Percentiles rank a stretch among this genome's conserved stretches.
Conservation (phyloP, 371 early-diverging fungal species). For the Parasitella parasitica region DNA sequence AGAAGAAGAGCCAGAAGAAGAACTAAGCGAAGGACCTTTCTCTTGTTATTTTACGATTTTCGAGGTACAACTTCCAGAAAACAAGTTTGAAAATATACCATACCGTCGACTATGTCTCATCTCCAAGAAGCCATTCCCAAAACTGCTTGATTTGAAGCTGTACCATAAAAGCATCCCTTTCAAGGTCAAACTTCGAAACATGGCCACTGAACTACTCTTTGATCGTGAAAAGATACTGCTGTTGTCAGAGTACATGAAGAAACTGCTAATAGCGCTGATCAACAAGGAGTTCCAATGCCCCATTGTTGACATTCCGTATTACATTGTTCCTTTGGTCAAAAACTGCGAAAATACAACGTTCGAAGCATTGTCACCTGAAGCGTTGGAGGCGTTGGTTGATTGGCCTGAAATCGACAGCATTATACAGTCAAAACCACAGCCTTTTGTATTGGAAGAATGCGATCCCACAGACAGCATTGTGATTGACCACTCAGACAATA, state of each 20-base stretch:
- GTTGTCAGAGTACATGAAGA: constrained; percentile 54
- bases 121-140: constrained; percentile 50
- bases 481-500: constrained; percentile 51
- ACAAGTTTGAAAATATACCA: constrained; percentile 23
- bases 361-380: not conserved
- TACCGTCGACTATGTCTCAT: constrained; percentile 54
- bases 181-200: constrained; percentile 20
- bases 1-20: constrained; percentile 21
- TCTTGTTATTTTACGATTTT: constrained; percentile 29
- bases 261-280: constrained; percentile 47
- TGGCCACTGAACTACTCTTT: constrained; percentile 21
- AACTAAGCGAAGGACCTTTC: constrained; percentile 35
- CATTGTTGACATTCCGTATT: constrained; percentile 52
- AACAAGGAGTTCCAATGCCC: constrained; percentile 56
- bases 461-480: constrained; percentile 46
- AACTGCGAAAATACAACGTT: constrained; percentile 8
- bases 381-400: constrained; percentile 42
- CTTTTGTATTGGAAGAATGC: constrained; percentile 5
- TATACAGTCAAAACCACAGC: constrained; percentile 10
- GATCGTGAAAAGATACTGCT: constrained; percentile 31
- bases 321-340: constrained; percentile 53
- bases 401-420: constrained; percentile 52
- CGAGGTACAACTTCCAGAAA: constrained; percentile 20
- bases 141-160: constrained; percentile 37
- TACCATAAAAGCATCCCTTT: constrained; percentile 41